These are phyloP conservation scores for Schizosaccharomyces lindneri DNA, from an alignment of 805 yeast genomes.

Conservation along the genomic window DNA sequence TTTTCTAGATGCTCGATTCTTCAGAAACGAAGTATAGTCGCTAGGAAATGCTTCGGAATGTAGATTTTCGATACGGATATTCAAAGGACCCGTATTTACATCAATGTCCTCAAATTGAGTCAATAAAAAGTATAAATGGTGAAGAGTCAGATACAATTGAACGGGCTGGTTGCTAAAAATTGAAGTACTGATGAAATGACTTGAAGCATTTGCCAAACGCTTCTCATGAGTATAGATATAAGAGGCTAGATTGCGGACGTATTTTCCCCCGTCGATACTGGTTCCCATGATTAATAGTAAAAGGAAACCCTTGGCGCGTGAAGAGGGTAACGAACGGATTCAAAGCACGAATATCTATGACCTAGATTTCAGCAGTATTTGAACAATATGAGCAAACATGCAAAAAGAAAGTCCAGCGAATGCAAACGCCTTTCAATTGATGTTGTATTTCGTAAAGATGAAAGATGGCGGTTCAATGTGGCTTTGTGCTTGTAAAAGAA, in stretches of 20 bases:
- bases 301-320: neutral
- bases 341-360: too few relatives aligned
- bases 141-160: conserved; percentile 32
- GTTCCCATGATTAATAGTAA: neutral
- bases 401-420: too few relatives aligned
- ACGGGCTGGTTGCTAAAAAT: neutral
- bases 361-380: too few relatives aligned
- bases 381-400: too few relatives aligned
- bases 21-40: conserved; percentile 30
- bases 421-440: too few relatives aligned
- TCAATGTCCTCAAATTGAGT: conserved; percentile 28
- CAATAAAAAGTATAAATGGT: conserved; percentile 36
- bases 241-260: conserved; percentile 10
- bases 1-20: conserved; percentile 6
- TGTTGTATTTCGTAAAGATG: too few relatives aligned
- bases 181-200: neutral
- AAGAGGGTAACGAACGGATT: too few relatives aligned
- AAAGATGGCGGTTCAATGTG: too few relatives aligned
- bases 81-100: conserved; percentile 34
- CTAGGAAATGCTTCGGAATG: conserved; percentile 26
- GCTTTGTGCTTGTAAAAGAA: too few relatives aligned
- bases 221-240: conserved; percentile 12
- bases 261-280: conserved; percentile 9
- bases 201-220: conserved; percentile 7
- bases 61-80: conserved; percentile 32